Evolutionary conservation across 345 rosid genomes (phyloP).

Genomic region (Noccaea bulbosa): DNA sequence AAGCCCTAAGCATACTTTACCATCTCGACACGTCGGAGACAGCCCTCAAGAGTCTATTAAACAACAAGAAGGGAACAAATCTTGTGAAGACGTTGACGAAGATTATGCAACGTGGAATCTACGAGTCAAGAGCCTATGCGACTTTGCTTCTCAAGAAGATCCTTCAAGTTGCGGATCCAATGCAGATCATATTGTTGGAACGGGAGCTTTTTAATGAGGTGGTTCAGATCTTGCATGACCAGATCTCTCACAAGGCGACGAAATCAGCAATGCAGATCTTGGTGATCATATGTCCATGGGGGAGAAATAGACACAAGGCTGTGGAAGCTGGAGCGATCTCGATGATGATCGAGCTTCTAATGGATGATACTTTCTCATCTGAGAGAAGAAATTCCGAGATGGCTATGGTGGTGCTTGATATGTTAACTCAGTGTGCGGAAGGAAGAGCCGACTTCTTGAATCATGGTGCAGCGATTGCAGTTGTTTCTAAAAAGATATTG

Average conservation of each 20-base stretch:
- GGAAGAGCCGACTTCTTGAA: constrained; percentile 75
- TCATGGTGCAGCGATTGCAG: constrained; percentile 72
- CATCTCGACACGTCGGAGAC: constrained; percentile 67
- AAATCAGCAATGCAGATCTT: constrained; percentile 64
- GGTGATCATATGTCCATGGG: constrained; percentile 58
- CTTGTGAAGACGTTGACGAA: constrained; percentile 55
- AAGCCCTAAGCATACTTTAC: constrained; percentile 67
- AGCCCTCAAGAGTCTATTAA: constrained; percentile 59
- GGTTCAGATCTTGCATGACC: constrained; percentile 56
- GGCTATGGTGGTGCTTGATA: constrained; percentile 59
- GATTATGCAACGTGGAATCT: constrained; percentile 60
- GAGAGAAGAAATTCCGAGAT: constrained; percentile 60
- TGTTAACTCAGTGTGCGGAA: constrained; percentile 69
- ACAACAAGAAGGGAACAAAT: constrained; percentile 50
- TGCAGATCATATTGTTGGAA: constrained; percentile 50
- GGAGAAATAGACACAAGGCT: constrained; percentile 72
- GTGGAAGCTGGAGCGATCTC: constrained; percentile 65
- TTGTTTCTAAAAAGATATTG: constrained; percentile 77
- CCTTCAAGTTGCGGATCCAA: constrained; percentile 64
- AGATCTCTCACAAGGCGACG: constrained; percentile 67
- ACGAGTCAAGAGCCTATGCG: constrained; percentile 57
- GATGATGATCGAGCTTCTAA: constrained; percentile 63
- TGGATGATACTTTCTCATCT: constrained; percentile 51
- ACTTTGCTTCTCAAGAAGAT: constrained; percentile 48
- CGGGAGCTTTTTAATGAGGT: constrained; percentile 54